Conservation (phyloP, 768 basidiomycete species). For the Suillus paluster region DNA sequence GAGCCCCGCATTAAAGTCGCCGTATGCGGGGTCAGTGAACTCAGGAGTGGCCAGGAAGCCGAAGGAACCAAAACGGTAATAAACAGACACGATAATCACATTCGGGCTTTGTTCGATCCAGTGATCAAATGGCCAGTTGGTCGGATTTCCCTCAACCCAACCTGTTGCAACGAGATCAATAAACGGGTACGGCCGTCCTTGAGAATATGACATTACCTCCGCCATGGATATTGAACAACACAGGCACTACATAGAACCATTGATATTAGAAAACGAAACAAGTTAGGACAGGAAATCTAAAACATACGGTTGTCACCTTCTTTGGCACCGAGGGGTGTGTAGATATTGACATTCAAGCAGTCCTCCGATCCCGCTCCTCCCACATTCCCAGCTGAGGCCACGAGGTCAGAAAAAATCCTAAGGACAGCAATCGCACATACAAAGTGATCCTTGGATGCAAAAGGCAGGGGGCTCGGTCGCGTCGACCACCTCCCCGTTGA, state of each 20-base stretch:
- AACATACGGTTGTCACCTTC: conserved; percentile 52
- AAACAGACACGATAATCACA: conserved; percentile 66
- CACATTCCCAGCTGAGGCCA: conserved; percentile 51
- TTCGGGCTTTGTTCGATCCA: conserved; percentile 69
- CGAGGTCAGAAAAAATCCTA: not conserved
- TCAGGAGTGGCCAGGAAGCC: conserved; percentile 64
- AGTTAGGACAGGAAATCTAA: no score
- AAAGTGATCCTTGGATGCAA: conserved; percentile 62
- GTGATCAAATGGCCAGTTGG: conserved; percentile 67
- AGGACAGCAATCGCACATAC: conserved; percentile 28
- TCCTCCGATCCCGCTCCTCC: conserved; percentile 72
- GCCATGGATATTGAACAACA: conserved; percentile 47
- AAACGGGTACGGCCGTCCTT: not conserved
- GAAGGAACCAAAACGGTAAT: conserved; percentile 66
- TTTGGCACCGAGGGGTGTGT: conserved; percentile 54
- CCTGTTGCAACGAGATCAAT: conserved; percentile 32
- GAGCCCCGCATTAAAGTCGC: conserved; percentile 59
- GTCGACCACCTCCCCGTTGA: conserved; percentile 44
- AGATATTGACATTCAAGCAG: conserved; percentile 73
- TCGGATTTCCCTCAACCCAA: conserved; percentile 63
- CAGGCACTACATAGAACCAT: conserved; percentile 35
- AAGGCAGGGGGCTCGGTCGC: conserved; percentile 58
- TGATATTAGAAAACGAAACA: not conserved
- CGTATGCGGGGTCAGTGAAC: conserved; percentile 42
- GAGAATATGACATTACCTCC: conserved; percentile 29